Evolutionary conservation across 1,139 yeast species (phyloP).

Genomic region (Candida albicans): DNA sequence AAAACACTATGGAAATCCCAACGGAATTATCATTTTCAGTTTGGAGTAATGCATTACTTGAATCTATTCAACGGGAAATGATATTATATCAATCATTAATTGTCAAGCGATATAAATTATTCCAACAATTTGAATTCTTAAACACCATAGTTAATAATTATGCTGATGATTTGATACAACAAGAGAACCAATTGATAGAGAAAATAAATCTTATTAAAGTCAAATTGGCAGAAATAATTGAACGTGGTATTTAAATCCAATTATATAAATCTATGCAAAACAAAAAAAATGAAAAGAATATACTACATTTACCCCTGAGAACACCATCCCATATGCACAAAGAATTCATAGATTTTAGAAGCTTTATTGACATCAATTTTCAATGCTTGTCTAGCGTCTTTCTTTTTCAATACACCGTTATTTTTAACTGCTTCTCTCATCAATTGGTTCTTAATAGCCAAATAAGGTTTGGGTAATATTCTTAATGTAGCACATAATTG

Average conservation of each 20-base stretch:
- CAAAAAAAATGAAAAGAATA: background rate
- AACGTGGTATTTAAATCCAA: conserved; percentile 1
- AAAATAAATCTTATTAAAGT: conserved; percentile 6
- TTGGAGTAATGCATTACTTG: background rate
- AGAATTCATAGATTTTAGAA: conserved; percentile 85
- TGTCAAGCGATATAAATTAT: conserved; percentile 35
- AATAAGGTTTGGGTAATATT: conserved; percentile 87
- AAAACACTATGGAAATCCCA: background rate
- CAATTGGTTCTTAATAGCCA: conserved; percentile 88
- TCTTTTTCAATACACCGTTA: conserved; percentile 80
- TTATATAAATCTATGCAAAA: too few relatives aligned
- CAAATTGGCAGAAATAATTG: conserved; percentile 5
- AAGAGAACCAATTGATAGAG: conserved; percentile 5
- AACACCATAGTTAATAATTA: conserved; percentile 32
- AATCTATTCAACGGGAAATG: background rate
- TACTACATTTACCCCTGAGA: conserved; percentile 34
- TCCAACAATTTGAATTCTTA: conserved; percentile 30
- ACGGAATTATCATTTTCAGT: background rate
- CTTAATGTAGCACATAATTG: conserved; percentile 80
- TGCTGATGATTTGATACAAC: conserved; percentile 19
- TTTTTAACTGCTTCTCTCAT: conserved; percentile 84
- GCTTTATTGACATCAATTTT: conserved; percentile 88
- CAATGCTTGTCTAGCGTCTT: conserved; percentile 77
- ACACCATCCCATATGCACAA: conserved; percentile 88
- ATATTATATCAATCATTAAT: background rate